These are phyloP conservation scores for Symbiodinium natans DNA, from an alignment of 73 alveolate species.

Conservation along the genomic window DNA sequence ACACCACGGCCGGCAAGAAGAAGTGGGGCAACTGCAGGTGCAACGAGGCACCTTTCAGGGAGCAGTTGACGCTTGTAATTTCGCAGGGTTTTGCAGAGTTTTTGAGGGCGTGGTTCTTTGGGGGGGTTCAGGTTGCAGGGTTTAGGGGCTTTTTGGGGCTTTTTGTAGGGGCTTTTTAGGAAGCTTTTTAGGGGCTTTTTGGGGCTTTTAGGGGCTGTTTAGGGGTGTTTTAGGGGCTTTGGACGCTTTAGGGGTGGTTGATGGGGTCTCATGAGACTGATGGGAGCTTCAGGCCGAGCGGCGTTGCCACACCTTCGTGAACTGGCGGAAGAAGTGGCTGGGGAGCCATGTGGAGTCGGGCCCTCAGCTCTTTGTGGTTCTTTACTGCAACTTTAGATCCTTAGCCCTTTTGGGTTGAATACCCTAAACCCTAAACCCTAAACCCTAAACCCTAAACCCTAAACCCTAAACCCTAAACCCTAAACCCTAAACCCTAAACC, in stretches of 20 bases:
- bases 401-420: too few species aligned
- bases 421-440: neutral
- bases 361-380: neutral
- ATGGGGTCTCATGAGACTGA: too few species aligned
- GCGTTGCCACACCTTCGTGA: slow-evolving; percentile 17
- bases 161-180: too few species aligned
- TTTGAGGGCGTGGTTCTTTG: too few species aligned
- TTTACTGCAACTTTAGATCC: neutral
- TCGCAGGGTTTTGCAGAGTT: too few species aligned
- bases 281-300: neutral
- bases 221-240: too few species aligned
- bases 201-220: too few species aligned
- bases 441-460: neutral
- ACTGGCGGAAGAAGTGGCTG: slow-evolving; percentile 25
- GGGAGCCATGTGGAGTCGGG: slow-evolving; percentile 10
- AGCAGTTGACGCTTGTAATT: too few species aligned
- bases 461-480: neutral
- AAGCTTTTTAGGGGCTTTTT: too few species aligned
- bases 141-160: too few species aligned
- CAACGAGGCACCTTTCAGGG: slow-evolving; percentile 1
- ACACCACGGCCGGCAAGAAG: neutral
- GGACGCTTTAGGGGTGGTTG: too few species aligned
- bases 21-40: slow-evolving; percentile 10
- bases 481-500: neutral
- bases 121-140: too few species aligned